Evolutionary conservation across 1,284 basidiomycete genomes (phyloP), one percentile per base, ranked within the genome.

Genomic region (Fomitopsis pinicola): DNA sequence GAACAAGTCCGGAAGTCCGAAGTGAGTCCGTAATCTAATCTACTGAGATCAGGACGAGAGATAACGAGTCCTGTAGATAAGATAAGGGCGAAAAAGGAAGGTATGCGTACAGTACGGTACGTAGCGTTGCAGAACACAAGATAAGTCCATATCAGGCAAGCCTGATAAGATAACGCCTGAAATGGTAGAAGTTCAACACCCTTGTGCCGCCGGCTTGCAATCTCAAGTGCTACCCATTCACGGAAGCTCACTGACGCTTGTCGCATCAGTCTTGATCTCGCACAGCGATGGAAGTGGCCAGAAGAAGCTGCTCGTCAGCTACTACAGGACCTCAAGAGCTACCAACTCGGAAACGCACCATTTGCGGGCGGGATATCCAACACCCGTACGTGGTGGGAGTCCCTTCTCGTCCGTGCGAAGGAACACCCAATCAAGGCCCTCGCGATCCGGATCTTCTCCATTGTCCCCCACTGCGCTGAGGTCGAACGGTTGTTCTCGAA

Each of bases 401-500:
- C 36, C 2, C 67, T 72, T 7, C 38, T 64, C n/a, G 42, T 67
- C 26, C 22, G 6, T 4, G 58, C 61, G 7, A 36, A 60, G 4
- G 42, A 63, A 10, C 65, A 68, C 60, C 67, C 69, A 14, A 22
- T 73, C n/a, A 71, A 69, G 59, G 45, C 58, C 5, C 63, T 74
- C 15, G 69, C 66, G 0, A 66, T 72, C 42, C 8, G 15, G 38
- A 54, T 67, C 4, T 61, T 71, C 40, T 59, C 62, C 1, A 66
- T 75, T 60, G 67, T 72, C 17, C 69, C 72, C 14, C 69, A 71
- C 57, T 45, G 68, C 6, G 70, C 67, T 2, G 71, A 73, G 28
- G 69, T 73, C 15, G 70, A 74, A 57, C 62, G 63, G 1, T 61
- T 72, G 10, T 74, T 75, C 58, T 72, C 70, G 7, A 59, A 63